These are phyloP conservation scores for Paraurostyla sp. DNA, from an alignment of 73 alveolate genomes.

Conservation along the genomic window DNA sequence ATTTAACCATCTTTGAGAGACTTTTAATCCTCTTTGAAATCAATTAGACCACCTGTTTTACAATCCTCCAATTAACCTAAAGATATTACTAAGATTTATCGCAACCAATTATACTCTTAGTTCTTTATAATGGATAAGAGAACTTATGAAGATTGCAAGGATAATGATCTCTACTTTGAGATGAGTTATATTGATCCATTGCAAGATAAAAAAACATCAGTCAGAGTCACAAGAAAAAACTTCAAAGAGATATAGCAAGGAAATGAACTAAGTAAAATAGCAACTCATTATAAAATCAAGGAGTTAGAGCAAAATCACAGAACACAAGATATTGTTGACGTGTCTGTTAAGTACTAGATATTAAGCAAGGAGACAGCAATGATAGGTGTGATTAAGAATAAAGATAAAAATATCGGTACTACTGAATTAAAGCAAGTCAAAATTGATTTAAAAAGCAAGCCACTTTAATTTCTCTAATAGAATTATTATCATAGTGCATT, in stretches of 20 bases:
- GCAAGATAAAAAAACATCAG: not conserved
- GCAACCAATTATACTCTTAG: not conserved
- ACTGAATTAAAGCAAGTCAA: not conserved
- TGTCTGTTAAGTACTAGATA: slow-evolving; percentile 26
- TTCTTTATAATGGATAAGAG: not conserved
- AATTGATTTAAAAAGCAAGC: not conserved
- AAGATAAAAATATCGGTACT: not conserved
- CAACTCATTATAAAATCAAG: slow-evolving; percentile 25
- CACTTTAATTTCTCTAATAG: not conserved
- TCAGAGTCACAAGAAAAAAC: not conserved
- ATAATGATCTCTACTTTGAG: not conserved
- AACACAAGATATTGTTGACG: not conserved
- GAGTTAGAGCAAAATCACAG: not conserved
- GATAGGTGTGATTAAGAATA: slow-evolving; percentile 34
- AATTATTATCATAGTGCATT: too few species aligned
- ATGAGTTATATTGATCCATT: not conserved
- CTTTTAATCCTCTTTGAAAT: not conserved
- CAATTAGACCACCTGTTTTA: not conserved
- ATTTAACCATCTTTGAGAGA: slow-evolving; percentile 1
- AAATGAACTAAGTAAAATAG: not conserved
- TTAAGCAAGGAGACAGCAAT: slow-evolving; percentile 23
- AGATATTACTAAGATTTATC: not conserved
- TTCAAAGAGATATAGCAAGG: not conserved
- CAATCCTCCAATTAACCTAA: not conserved
- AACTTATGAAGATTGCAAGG: not conserved